These are phyloP conservation scores for Chalara sp. DNA, from an alignment of 2,329 filamentous ascomycete species.

Conservation along the genomic window DNA sequence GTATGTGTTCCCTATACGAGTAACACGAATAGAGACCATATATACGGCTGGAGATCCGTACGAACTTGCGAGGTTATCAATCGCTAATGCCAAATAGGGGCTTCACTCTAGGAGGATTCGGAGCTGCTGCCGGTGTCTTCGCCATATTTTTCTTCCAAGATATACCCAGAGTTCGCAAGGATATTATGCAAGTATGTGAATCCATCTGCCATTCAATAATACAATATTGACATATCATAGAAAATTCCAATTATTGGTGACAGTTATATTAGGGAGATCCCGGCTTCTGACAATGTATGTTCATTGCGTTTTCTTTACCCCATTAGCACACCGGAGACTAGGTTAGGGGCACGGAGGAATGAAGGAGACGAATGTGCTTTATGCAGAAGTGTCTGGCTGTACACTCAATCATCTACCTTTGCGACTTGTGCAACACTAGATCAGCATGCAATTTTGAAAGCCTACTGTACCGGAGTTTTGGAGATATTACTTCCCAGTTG, in stretches of 20 bases:
- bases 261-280: conserved; percentile 46
- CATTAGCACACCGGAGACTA: not conserved
- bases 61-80: not conserved
- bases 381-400: not conserved
- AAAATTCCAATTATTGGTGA: conserved; percentile 47
- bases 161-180: conserved; percentile 51
- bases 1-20: conserved; percentile 31
- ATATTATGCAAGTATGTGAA: conserved; percentile 48
- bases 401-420: not conserved
- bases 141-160: conserved; percentile 56
- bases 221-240: conserved; percentile 27
- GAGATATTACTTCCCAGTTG: not conserved
- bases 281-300: conserved; percentile 57
- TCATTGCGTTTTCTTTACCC: not conserved
- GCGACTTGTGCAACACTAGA: not conserved
- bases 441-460: not conserved
- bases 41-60: not conserved
- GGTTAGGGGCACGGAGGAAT: no score
- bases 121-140: conserved; percentile 46
- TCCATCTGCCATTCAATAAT: not conserved
- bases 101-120: conserved; percentile 46
- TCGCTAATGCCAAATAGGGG: conserved; percentile 33
- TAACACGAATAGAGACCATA: not conserved
- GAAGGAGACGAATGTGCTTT: no score
- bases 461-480: not conserved